Percentiles rank a stretch among this genome's conserved stretches.
Conservation (phyloP, 805 yeast species). For the Middelhovenomyces tepae region DNA sequence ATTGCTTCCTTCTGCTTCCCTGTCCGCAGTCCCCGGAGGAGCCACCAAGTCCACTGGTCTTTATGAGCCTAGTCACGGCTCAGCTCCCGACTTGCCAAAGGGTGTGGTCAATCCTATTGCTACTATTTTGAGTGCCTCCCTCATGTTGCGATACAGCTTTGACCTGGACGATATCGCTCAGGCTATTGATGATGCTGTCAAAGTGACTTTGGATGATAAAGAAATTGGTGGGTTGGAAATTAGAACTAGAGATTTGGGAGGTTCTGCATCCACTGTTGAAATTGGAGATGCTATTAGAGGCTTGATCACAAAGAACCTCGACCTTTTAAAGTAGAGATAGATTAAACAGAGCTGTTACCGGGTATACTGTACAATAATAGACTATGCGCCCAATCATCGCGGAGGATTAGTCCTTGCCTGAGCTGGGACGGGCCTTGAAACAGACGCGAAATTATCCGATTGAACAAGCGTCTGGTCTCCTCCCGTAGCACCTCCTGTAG, state of each 20-base stretch:
- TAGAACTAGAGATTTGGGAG: slow-evolving; percentile 6
- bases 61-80: slow-evolving; percentile 91
- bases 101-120: slow-evolving; percentile 69
- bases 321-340: too few relatives aligned
- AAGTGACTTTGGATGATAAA: slow-evolving; percentile 4
- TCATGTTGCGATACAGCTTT: slow-evolving; percentile 3
- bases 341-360: too few relatives aligned
- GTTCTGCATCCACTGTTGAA: slow-evolving; percentile 6
- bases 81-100: slow-evolving; percentile 77
- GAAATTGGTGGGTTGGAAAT: slow-evolving; percentile 20
- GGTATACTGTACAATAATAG: too few relatives aligned
- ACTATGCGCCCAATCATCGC: too few relatives aligned
- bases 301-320: too few relatives aligned
- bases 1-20: slow-evolving; percentile 79
- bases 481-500: too few relatives aligned
- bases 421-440: too few relatives aligned
- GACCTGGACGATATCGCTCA: slow-evolving; percentile 5
- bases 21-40: slow-evolving; percentile 83
- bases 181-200: slow-evolving; percentile 5
- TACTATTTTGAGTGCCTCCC: slow-evolving; percentile 7
- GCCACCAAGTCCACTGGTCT: slow-evolving; percentile 78
- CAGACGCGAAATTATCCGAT: not conserved
- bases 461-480: too few relatives aligned
- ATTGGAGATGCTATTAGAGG: slow-evolving; percentile 12
- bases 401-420: too few relatives aligned